Evolutionary conservation across 2,329 filamentous ascomycete species (phyloP), one percentile per base, ranked within the genome.

Genomic region (Uncinocarpus reesii): DNA sequence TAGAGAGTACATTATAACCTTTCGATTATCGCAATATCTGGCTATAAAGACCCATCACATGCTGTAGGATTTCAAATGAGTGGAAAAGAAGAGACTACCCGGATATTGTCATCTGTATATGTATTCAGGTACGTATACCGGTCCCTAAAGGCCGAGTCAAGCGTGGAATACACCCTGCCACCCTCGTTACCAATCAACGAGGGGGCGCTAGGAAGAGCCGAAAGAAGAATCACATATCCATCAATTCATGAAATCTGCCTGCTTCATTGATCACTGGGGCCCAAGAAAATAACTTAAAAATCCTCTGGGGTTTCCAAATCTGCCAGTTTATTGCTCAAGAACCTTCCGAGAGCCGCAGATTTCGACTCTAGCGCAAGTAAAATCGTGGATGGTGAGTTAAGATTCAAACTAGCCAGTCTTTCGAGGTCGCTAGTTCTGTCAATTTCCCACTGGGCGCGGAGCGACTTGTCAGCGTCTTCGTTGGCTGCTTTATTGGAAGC

Each of bases 301-400:
- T 69, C 67, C 29, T 69, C 67, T 0, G 67, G 67, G 37, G 63
- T 66, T 51, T 67, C 65, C 16, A 69, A 53, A 51, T 68, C 66
- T 42, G 60, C 54, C 20, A 69, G 41, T 43, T 69, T 69, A 44
- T 67, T 62, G 8, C 64, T 58, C 10, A 69, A 56, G 43, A 69
- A 69, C 8, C 60, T 58, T 5, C 64, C 66, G 35, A 69, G 48
- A 3, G 66, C 67, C 1, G 65, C 67, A 18, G 65, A 68, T 52
- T 69, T 69, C 6, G 66, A 68, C 48, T 69, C 67, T 8, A 69
- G 49, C 1, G 67, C 67, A 8, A 69, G 55, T 4, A 69, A 55
- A 2, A 68, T 66, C 1, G 63, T 55, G 0, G 67, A 66, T 1
- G 63, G 62, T 1, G 66, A 59, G 4, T 61, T 62, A 0, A 69